These are phyloP conservation scores for Phialophora tarda DNA, from an alignment of 2,329 filamentous ascomycete genomes.

Conservation along the genomic window DNA sequence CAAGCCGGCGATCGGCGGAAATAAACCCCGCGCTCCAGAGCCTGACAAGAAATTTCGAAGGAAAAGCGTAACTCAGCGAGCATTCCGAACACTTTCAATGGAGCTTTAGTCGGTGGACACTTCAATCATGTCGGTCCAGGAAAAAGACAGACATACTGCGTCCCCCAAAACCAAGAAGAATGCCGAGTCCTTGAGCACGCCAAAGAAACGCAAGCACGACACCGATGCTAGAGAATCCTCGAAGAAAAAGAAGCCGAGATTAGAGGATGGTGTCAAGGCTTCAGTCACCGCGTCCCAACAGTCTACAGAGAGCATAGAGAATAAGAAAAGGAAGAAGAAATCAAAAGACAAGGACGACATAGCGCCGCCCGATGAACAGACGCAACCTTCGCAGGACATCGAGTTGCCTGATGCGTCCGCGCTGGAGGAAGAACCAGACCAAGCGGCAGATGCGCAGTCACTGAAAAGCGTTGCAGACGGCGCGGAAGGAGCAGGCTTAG, in stretches of 20 bases:
- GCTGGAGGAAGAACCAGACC: conserved; percentile 7
- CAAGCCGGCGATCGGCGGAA: background rate
- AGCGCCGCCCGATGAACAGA: conserved; percentile 12
- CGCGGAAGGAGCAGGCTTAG: background rate
- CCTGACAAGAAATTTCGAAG: conserved; percentile 5
- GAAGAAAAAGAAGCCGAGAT: conserved; percentile 32
- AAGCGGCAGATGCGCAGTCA: background rate
- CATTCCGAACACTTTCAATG: background rate
- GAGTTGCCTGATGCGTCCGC: conserved; percentile 26
- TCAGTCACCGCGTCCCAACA: background rate
- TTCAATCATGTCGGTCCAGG: conserved; percentile 25
- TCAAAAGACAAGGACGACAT: conserved; percentile 24
- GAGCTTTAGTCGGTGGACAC: background rate
- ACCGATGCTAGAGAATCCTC: conserved; percentile 30
- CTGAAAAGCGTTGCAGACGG: conserved; percentile 11
- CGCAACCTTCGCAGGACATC: conserved; percentile 25
- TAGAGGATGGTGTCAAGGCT: conserved; percentile 9
- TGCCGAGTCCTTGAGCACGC: conserved; percentile 12
- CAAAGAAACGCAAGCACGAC: conserved; percentile 37
- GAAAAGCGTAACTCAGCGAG: background rate
- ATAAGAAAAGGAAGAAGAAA: conserved; percentile 30
- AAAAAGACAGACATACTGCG: conserved; percentile 13
- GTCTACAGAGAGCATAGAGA: conserved; percentile 21
- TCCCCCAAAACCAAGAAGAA: background rate
- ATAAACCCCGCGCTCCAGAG: background rate